Evolutionary conservation across 805 yeast genomes (phyloP).

Genomic region (Zygoascus ofunaensis): DNA sequence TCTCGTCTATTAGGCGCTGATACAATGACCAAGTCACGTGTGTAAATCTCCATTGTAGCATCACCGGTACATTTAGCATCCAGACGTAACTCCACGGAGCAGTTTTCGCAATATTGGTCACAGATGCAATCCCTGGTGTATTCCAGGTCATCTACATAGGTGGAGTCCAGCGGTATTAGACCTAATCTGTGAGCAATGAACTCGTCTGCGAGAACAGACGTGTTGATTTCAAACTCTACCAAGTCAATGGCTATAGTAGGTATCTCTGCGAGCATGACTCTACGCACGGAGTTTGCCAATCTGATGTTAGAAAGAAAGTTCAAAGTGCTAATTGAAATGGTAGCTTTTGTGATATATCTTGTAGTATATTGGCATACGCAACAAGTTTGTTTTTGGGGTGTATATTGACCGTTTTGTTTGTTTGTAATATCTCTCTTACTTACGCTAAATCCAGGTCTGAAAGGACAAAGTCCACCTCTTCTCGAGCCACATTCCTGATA

Average conservation of each 20-base stretch:
- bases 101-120: conserved; percentile 92
- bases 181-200: conserved; percentile 93
- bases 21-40: conserved; percentile 62
- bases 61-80: conserved; percentile 87
- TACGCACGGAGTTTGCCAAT: conserved; percentile 82
- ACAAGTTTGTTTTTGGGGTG: no score
- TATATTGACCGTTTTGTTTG: neutral
- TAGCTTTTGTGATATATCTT: no score
- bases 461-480: conserved; percentile 82
- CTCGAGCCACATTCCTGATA: conserved; percentile 75
- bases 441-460: conserved; percentile 75
- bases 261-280: conserved; percentile 91
- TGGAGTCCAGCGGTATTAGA: conserved; percentile 76
- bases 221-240: conserved; percentile 87
- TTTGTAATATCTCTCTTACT: conserved; percentile 9
- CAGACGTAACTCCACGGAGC: conserved; percentile 79
- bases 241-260: conserved; percentile 97
- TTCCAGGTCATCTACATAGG: conserved; percentile 72
- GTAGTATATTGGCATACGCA: no score
- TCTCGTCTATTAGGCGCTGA: conserved; percentile 30
- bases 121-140: conserved; percentile 91
- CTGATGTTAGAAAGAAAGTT: conserved; percentile 8
- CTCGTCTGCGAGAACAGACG: conserved; percentile 94
- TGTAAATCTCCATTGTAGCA: conserved; percentile 79
- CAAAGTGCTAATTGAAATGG: neutral